Evolutionary conservation across 2,329 filamentous ascomycete species (phyloP), one percentile per base, ranked within the genome.

Genomic region (Amauroascus niger): DNA sequence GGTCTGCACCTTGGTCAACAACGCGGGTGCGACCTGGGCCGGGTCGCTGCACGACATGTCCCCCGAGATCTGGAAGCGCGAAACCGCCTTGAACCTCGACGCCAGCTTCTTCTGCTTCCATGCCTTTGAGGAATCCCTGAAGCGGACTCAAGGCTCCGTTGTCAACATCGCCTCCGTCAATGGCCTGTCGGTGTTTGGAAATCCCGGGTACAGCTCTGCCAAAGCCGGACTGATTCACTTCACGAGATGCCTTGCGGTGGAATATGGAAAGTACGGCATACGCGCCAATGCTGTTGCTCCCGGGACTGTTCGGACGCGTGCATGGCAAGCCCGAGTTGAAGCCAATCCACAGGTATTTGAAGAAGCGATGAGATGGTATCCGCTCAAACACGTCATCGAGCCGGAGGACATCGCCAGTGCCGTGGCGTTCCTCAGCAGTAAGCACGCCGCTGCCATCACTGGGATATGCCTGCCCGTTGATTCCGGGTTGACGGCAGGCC

Each of bases 171-270:
- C 58, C 3, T 62, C 59, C 11, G 59, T 56, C 32, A 62, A 62
- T 43, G 60, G 59, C 14, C 54, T 61, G 7, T 52, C 54, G 11
- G 52, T 57, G n/a, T 62, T 56, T 39, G 60, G 60, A 6, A 60
- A 62, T 49, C 60, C 60, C 2, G 60, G 57, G 8, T 72, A 73
- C 58, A 67, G 67, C 20, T 65, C 69, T 18, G 67, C 69, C 2
- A 72, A 71, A 55, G 65, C 71, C 20, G 71, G 65, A 1, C 66
- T 72, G 0, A 60, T 73, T 6, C 69, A 71, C 2, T 67, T 74
- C 59, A 68, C 69, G 39, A 62, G 65, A 22, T 63, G 67, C 2
- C 67, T 72, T 30, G 66, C 69, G 0, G 57, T 60, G 14, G 60
- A 62, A 50, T 62, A 59, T 33, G 66, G 65, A 11, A 60, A 64